Base-by-base conservation (phyloP, 768 basidiomycete species). In the Tylopilus subfusipes region DNA sequence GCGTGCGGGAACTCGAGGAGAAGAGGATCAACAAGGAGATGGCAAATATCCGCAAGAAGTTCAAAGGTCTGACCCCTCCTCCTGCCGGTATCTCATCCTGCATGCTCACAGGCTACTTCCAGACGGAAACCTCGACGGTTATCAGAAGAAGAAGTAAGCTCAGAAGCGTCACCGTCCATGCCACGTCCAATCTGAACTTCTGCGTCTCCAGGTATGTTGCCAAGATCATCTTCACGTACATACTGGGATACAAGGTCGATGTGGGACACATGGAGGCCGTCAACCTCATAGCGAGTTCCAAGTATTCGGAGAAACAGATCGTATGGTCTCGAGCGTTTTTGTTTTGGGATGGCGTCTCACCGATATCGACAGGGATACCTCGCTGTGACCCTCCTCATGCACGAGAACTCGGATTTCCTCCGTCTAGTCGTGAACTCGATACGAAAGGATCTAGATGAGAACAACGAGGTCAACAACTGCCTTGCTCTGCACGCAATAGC, bases 11-110 rank as follows among this genome's bases (percentile, higher is more conserved):
- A 71, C 75, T 98, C 49, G 97, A 99, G 69, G 96, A 98, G 80
- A 98, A 98, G 75, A 79, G 97, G 52, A 97, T 99, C 63, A 99
- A 99, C 76, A 95, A 98, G 73, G 97, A 99, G 75, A 98, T 99
- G 97, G 97, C 97, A 1, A 98, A 99, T 65, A 99, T 99, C 58
- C 80, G 97, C 56, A 96, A 97, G 79, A 93, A 96, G 73, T 98
- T 99, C 79, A 98, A 98, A 81, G 93, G 94, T 90, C 45, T 31
- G 55, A 14, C 36, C 36, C 42, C 34, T 56, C 42, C 34, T 56
- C 47, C 48, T 66, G 19, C 18, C 39, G 21, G 33, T 42, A 27
- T 48, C 49, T 48, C 39, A n/a, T 47, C 42, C 43, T 30, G 45
- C 39, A 27, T 18, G 42, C 48, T 57, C 49, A 58, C 42, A 42